Percentiles rank a stretch among this genome's conserved stretches.
Conservation (phyloP, 169 alveolate genomes). For the Eimeria acervulina region DNA sequence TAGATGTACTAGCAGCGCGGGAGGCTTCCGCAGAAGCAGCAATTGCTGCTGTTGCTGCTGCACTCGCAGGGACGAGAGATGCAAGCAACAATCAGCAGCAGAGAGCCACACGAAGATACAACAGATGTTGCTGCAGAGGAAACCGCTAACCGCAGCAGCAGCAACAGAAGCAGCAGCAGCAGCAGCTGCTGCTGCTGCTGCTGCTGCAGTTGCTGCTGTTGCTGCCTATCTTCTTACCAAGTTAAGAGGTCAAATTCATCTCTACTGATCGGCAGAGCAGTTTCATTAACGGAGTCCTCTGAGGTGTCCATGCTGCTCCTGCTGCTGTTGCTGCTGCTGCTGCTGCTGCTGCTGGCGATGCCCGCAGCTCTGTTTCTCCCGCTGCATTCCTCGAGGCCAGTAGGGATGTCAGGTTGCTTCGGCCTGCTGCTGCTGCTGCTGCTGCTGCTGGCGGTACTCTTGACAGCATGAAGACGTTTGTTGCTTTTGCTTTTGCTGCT, state of each 20-base stretch:
- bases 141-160: constrained; percentile 22
- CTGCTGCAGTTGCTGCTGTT: not conserved
- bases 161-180: constrained; percentile 19
- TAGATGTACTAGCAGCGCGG: no score
- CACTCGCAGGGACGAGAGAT: not conserved
- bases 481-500: no score
- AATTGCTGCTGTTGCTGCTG: not conserved
- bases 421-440: no score
- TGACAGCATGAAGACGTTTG: no score
- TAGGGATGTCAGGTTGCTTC: no score
- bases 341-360: not conserved
- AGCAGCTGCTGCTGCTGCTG: not conserved
- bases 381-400: no score
- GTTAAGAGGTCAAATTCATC: constrained; percentile 69
- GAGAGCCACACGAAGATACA: not conserved
- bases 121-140: not conserved
- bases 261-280: constrained; percentile 14
- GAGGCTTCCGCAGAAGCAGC: constrained; percentile 45
- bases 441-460: no score
- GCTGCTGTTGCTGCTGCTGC: constrained; percentile 17
- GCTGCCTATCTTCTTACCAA: constrained; percentile 60
- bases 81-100: constrained; percentile 4
- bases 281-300: not conserved
- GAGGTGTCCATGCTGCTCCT: not conserved
- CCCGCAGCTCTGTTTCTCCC: no score